A percentile compares a stretch with the other conserved stretches of the same genome.
phyloP scores from a whole-genome alignment of 1,284 basidiomycete genomes.

The Crucibulum parvulum region DNA sequence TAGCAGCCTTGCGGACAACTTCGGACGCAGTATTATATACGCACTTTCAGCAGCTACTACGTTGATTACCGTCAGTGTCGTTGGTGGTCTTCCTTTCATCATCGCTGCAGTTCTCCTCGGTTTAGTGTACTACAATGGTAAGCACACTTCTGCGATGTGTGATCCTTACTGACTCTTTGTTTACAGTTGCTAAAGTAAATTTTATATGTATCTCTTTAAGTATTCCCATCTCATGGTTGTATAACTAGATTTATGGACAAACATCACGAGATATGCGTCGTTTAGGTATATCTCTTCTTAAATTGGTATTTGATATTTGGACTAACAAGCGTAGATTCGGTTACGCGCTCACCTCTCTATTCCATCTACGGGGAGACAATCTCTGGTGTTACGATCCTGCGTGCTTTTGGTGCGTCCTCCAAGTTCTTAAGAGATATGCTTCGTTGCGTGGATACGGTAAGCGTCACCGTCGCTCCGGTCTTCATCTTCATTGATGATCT shows the following conservation, averaged over 20 bases:
- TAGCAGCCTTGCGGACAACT: conserved; percentile 85
- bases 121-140: conserved; percentile 74
- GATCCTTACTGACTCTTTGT: conserved; percentile 1
- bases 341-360: conserved; percentile 91
- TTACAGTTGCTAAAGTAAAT: conserved; percentile 53
- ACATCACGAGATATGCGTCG: conserved; percentile 90
- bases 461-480: conserved; percentile 19
- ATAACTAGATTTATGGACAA: conserved; percentile 78
- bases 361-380: conserved; percentile 93
- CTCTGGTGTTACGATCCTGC: conserved; percentile 85
- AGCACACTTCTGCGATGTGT: conserved; percentile 17
- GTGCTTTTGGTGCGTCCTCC: conserved; percentile 88
- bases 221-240: not conserved
- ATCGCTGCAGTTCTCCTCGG: conserved; percentile 66
- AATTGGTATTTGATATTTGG: not conserved
- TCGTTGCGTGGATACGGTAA: conserved; percentile 80
- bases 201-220: not conserved
- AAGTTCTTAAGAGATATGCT: conserved; percentile 90
- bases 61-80: conserved; percentile 77
- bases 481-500: conserved; percentile 4
- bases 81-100: conserved; percentile 84
- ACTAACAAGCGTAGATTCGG: conserved; percentile 63
- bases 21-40: conserved; percentile 79
- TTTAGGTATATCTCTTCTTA: conserved; percentile 54
- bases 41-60: conserved; percentile 66